phyloP scores from a whole-genome alignment of 2,329 filamentous ascomycete species.

The Stachybotrys chlorohalonatus region DNA sequence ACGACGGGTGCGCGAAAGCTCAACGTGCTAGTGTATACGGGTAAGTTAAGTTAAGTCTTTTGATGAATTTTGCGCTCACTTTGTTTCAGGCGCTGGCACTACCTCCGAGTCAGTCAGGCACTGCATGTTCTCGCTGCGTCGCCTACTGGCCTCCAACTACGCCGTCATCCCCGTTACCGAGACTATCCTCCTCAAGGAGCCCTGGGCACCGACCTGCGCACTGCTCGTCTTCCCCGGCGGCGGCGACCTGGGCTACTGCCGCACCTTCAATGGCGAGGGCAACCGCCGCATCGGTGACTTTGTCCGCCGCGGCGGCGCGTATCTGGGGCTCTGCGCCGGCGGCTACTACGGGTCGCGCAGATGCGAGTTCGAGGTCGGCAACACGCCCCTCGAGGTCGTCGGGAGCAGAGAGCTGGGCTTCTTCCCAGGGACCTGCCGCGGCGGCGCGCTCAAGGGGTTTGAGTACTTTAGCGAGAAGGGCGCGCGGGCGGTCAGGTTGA shows the following conservation, averaged over 20 bases:
- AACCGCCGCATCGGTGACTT: conserved; percentile 80
- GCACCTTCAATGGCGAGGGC: conserved; percentile 75
- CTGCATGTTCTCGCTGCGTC: conserved; percentile 76
- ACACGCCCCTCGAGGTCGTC: conserved; percentile 68
- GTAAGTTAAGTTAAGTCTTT: conserved; percentile 34
- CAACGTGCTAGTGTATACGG: conserved; percentile 90
- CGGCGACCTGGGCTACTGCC: conserved; percentile 87
- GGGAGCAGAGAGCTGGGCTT: conserved; percentile 80
- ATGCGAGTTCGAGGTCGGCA: conserved; percentile 89
- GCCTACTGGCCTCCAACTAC: conserved; percentile 81
- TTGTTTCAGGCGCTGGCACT: conserved; percentile 61
- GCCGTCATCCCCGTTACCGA: conserved; percentile 82
- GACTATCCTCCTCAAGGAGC: conserved; percentile 75
- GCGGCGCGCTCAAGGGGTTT: conserved; percentile 82
- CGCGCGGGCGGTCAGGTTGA: conserved; percentile 61
- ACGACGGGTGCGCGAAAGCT: conserved; percentile 60
- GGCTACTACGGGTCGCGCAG: conserved; percentile 77
- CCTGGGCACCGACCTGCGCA: conserved; percentile 80
- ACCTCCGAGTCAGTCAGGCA: conserved; percentile 85
- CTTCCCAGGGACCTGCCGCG: conserved; percentile 78
- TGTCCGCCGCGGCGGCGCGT: conserved; percentile 75
- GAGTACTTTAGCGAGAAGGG: conserved; percentile 83
- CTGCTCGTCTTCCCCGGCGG: conserved; percentile 89
- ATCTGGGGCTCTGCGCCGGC: conserved; percentile 88
- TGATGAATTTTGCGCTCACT: neutral